Base-by-base conservation (phyloP, 139 green algal genomes). In the Raphidocelis subcapitata region DNA sequence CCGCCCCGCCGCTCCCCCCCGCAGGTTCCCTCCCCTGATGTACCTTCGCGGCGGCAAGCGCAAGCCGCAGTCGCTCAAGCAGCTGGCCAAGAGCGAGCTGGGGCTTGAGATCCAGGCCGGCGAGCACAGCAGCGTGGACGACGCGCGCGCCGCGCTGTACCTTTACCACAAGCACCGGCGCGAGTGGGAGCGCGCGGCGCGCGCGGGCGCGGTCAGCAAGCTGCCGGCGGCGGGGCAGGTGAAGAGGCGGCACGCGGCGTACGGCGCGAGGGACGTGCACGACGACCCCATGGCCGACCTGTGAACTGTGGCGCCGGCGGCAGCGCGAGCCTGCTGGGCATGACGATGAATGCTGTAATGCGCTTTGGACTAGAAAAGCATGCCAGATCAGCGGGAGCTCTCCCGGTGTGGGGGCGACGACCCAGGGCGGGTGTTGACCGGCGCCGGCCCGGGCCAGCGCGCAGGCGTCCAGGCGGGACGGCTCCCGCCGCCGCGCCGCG, bases 21-120 rank as follows among this genome's bases (percentile, higher is more conserved):
- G 59, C 85, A 59, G 60, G 23, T 96, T 90, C 79, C 89, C 87
- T 15, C 89, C 89, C 5, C 74, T 94, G 18, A 94, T 94, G 89
- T 80, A 77, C 73, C 62, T 49, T 52, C 54, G 54, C 37, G 73
- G 70, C 1, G 82, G 79, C 20, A 83, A 82, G 62, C 81, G 77
- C 18, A 54, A 75, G 12, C 75, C 85, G 4, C 74, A 62, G 3
- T 49, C 78, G 15, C 82, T 96, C 68, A 65, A 80, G 0, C 62
- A 86, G 32, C 77, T 97, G 54, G 89, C 90, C 1, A 29, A 66
- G 8, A 33, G 62, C 26, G 68, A 80, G 56, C 64, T 74, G n/a
- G 54, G 68, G 3, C 28, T 81, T 3, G 51, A 21, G 23, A 75
- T 76, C 54, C 79, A 89, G 74, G 72, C 54, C 29, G 90, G 87